Percentiles rank a stretch among this genome's conserved stretches.
Evolutionary conservation across 495 filamentous ascomycete genomes (phyloP).

Genomic region (Lichenothelia convexa): DNA sequence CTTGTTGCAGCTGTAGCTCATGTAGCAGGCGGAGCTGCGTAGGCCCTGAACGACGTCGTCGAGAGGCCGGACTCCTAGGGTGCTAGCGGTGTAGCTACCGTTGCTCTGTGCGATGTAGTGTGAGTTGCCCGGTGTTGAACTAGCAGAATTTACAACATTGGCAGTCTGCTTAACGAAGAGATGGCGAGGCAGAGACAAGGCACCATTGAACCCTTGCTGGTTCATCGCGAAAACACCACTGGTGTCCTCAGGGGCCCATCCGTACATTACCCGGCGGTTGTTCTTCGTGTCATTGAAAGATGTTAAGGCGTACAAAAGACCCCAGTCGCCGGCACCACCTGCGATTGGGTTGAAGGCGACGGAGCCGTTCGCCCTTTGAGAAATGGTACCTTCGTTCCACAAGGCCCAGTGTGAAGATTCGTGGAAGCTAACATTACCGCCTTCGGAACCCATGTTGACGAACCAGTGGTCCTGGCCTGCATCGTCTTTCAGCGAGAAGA

Average conservation of each 20-base stretch:
- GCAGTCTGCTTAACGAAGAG: constrained; percentile 23
- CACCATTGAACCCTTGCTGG: constrained; percentile 28
- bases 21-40: background rate
- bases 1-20: background rate
- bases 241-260: constrained; percentile 25
- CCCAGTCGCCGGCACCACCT: constrained; percentile 25
- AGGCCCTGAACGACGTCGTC: constrained; percentile 20
- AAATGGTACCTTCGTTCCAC: constrained; percentile 24
- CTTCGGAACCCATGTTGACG: constrained; percentile 27
- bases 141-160: constrained; percentile 15
- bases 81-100: constrained; percentile 22
- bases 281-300: constrained; percentile 27
- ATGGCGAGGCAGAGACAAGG: constrained; percentile 23
- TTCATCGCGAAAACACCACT: constrained; percentile 16
- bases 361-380: constrained; percentile 20
- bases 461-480: constrained; percentile 27
- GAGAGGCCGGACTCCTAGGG: constrained; percentile 22
- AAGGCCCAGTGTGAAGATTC: constrained; percentile 20
- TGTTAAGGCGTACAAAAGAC: constrained; percentile 24
- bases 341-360: constrained; percentile 20
- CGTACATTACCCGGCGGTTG: constrained; percentile 25
- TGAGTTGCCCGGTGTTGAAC: constrained; percentile 13
- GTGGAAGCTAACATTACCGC: constrained; percentile 22
- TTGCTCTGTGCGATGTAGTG: constrained; percentile 10
- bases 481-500: constrained; percentile 26